Evolutionary conservation across 2,329 filamentous ascomycete genomes (phyloP).

Genomic region (Cytospora piceicola): DNA sequence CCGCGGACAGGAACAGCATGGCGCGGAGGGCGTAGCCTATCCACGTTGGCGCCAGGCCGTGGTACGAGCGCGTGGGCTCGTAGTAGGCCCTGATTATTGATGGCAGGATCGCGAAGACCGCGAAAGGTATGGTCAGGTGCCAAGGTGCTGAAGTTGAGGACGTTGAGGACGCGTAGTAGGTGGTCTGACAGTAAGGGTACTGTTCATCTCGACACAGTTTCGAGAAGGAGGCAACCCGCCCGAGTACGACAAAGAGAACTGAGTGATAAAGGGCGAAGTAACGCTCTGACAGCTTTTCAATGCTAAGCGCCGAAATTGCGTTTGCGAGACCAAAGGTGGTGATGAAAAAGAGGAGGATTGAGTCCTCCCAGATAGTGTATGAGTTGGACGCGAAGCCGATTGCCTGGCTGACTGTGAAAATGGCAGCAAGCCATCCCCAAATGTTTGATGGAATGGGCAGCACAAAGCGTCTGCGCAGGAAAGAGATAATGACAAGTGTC

Average conservation of each 20-base stretch:
- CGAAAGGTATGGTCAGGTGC: constrained; percentile 81
- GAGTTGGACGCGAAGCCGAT: constrained; percentile 96
- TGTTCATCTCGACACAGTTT: constrained; percentile 96
- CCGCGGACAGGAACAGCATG: constrained; percentile 73
- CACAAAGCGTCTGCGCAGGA: constrained; percentile 46
- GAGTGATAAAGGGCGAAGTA: constrained; percentile 85
- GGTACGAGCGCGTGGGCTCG: constrained; percentile 79
- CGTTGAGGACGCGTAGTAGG: constrained; percentile 89
- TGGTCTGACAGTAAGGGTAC: constrained; percentile 94
- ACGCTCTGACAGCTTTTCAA: constrained; percentile 68
- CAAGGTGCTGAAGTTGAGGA: constrained; percentile 92
- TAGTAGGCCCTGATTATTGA: constrained; percentile 80
- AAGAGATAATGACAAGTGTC: constrained; percentile 44
- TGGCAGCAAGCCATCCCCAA: constrained; percentile 85
- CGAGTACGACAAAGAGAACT: constrained; percentile 76
- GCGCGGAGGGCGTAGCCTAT: constrained; percentile 78
- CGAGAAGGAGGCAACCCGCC: constrained; percentile 81
- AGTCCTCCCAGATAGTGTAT: constrained; percentile 98
- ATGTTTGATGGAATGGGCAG: constrained; percentile 71
- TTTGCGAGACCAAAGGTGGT: constrained; percentile 82
- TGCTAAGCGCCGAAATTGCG: constrained; percentile 74
- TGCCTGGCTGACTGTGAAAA: constrained; percentile 87
- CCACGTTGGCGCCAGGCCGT: constrained; percentile 84
- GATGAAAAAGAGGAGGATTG: constrained; percentile 89
- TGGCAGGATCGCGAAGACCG: constrained; percentile 73